These are phyloP conservation scores for Apiotrichum sp. DNA, from an alignment of 1,284 basidiomycete genomes.

Conservation along the genomic window DNA sequence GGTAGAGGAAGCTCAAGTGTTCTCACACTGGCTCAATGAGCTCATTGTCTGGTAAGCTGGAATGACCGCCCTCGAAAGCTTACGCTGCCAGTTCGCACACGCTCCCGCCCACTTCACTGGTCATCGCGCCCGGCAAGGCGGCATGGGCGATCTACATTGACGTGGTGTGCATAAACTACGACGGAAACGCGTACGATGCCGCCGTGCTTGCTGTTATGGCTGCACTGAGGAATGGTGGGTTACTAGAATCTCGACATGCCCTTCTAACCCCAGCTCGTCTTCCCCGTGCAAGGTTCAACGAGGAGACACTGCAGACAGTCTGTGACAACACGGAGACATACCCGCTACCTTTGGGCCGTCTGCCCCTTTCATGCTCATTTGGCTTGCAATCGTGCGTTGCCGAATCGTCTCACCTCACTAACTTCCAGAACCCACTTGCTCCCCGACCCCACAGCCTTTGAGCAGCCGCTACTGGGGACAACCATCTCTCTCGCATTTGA, in stretches of 20 bases:
- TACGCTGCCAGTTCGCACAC: constrained; percentile 56
- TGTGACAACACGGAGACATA: constrained; percentile 57
- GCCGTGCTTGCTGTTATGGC: constrained; percentile 78
- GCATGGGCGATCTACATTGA: constrained; percentile 92
- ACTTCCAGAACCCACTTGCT: constrained; percentile 55
- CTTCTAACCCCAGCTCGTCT: constrained; percentile 55
- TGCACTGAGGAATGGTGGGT: constrained; percentile 75
- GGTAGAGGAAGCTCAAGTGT: constrained; percentile 78
- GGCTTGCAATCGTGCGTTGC: constrained; percentile 69
- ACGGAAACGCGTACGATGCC: constrained; percentile 91
- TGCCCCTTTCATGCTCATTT: constrained; percentile 64
- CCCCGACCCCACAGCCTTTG: constrained; percentile 80
- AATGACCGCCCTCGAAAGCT: not conserved
- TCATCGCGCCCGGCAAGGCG: constrained; percentile 71
- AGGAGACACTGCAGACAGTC: constrained; percentile 59
- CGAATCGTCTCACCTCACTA: constrained; percentile 1
- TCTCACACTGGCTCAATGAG: constrained; percentile 75
- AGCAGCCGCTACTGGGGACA: constrained; percentile 74
- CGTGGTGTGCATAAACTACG: constrained; percentile 90
- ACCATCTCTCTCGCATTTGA: constrained; percentile 62
- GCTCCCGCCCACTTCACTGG: constrained; percentile 62
- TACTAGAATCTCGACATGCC: not conserved
- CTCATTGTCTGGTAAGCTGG: constrained; percentile 59
- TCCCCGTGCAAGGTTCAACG: constrained; percentile 66
- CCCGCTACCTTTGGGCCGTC: constrained; percentile 49